Evolutionary conservation across 148 eudicot genomes (phyloP).

Genomic region (Rhododendron simsii): DNA sequence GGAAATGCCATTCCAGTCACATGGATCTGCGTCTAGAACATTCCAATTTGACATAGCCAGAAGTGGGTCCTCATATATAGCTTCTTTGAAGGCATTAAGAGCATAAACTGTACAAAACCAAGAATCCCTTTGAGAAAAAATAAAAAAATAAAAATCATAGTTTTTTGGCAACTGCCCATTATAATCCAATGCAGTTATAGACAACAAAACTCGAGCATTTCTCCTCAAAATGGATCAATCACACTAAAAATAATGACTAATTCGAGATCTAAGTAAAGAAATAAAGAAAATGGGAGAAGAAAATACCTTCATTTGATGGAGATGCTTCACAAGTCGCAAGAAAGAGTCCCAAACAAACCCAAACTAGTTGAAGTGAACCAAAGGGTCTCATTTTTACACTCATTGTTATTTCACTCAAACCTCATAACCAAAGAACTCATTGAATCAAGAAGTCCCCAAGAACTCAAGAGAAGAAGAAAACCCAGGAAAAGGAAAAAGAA

Average conservation of each 20-base stretch:
- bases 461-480: not conserved
- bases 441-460: not conserved
- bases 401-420: slow-evolving; percentile 6
- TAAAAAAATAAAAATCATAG: not conserved
- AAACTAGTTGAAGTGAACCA: slow-evolving; percentile 35
- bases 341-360: slow-evolving; percentile 39
- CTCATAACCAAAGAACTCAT: slow-evolving; percentile 12
- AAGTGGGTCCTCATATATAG: slow-evolving; percentile 81
- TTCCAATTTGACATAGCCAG: slow-evolving; percentile 84
- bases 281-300: not conserved
- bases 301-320: slow-evolving; percentile 59
- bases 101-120: slow-evolving; percentile 54
- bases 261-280: slow-evolving; percentile 36
- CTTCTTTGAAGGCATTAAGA: slow-evolving; percentile 74
- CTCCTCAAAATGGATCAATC: not conserved
- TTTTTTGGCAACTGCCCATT: not conserved
- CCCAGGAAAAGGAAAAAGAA: not conserved
- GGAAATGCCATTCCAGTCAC: slow-evolving; percentile 72
- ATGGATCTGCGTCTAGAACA: slow-evolving; percentile 72
- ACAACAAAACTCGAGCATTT: not conserved
- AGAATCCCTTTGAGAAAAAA: slow-evolving; percentile 8
- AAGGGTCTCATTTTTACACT: slow-evolving; percentile 37
- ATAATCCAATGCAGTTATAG: not conserved
- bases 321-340: slow-evolving; percentile 39
- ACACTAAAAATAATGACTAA: not conserved